phyloP scores from a whole-genome alignment of 192 early-diverging fungal genomes.

The Entomortierella lignicola region DNA sequence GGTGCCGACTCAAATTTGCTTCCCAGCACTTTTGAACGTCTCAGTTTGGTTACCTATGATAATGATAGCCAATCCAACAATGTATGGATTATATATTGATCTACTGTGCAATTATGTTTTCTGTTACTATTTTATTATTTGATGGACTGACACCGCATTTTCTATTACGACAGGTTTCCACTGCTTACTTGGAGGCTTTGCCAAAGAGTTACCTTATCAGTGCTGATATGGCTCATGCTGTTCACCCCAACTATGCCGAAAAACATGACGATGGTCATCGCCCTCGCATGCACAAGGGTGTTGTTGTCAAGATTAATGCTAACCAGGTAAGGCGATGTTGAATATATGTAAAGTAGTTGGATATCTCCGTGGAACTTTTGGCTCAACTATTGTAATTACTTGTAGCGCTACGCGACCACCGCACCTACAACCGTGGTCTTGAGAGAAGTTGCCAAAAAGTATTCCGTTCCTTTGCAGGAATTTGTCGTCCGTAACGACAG shows the following conservation, averaged over 20 bases:
- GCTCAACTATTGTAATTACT: no score
- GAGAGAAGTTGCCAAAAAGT: constrained; percentile 81
- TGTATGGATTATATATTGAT: no score
- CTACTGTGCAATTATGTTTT: no score
- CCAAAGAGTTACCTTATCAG: constrained; percentile 89
- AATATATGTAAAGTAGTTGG: no score
- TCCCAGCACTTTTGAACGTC: constrained; percentile 75
- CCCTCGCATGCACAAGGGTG: constrained; percentile 91
- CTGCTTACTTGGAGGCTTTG: constrained; percentile 88
- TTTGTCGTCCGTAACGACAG: constrained; percentile 94
- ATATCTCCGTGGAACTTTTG: no score
- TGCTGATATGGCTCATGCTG: constrained; percentile 91
- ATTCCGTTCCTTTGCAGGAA: constrained; percentile 87
- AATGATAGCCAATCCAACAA: constrained; percentile 3
- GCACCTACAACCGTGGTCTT: constrained; percentile 78
- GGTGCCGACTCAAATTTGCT: constrained; percentile 94
- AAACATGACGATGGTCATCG: constrained; percentile 96
- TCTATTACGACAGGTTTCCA: constrained; percentile 17
- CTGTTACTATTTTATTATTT: constrained; percentile 13
- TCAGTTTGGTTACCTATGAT: constrained; percentile 59
- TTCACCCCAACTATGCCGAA: constrained; percentile 69
- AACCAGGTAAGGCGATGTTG: constrained; percentile 80
- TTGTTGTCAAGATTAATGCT: constrained; percentile 97
- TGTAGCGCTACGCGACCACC: constrained; percentile 79
- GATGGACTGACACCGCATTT: no score